A percentile compares a stretch with the other conserved stretches of the same genome.
Conservation (phyloP, 371 early-diverging fungal genomes). For the Umbelopsis sp. region DNA sequence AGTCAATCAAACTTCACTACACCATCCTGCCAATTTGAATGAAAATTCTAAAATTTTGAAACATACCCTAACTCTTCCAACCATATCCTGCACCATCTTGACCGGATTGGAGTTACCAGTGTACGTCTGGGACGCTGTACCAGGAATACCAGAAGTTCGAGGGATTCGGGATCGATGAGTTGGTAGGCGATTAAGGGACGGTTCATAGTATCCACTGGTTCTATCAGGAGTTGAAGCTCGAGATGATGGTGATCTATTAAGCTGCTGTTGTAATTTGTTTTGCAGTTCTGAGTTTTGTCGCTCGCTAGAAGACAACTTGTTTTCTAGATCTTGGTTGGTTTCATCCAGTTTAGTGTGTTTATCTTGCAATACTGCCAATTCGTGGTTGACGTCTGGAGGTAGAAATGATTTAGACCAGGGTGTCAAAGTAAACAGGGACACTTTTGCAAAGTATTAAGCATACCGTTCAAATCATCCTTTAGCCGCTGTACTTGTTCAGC, state of each 20-base stretch:
- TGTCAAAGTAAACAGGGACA: neutral
- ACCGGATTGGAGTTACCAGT: constrained; percentile 56
- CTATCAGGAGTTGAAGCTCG: constrained; percentile 43
- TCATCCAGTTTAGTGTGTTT: constrained; percentile 44
- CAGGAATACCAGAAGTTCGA: constrained; percentile 29
- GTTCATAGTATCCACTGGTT: constrained; percentile 32
- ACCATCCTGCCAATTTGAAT: neutral
- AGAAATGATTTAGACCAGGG: neutral
- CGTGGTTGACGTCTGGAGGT: constrained; percentile 56
- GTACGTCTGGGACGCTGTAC: constrained; percentile 22
- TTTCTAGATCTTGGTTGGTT: constrained; percentile 39
- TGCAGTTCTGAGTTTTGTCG: constrained; percentile 21
- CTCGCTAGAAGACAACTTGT: constrained; percentile 40
- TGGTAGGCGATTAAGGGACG: constrained; percentile 29
- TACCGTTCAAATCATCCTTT: constrained; percentile 78
- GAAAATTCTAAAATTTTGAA: neutral
- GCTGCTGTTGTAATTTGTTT: constrained; percentile 31
- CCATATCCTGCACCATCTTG: constrained; percentile 73
- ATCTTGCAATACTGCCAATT: constrained; percentile 57
- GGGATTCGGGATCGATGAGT: constrained; percentile 36
- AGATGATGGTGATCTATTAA: constrained; percentile 23
- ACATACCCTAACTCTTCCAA: constrained; percentile 69
- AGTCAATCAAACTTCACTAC: neutral
- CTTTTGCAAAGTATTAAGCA: neutral
- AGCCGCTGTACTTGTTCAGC: constrained; percentile 77